Evolutionary conservation across 2,329 filamentous ascomycete species (phyloP), one percentile per base, ranked within the genome.

Genomic region (Ceratocystis variospora): DNA sequence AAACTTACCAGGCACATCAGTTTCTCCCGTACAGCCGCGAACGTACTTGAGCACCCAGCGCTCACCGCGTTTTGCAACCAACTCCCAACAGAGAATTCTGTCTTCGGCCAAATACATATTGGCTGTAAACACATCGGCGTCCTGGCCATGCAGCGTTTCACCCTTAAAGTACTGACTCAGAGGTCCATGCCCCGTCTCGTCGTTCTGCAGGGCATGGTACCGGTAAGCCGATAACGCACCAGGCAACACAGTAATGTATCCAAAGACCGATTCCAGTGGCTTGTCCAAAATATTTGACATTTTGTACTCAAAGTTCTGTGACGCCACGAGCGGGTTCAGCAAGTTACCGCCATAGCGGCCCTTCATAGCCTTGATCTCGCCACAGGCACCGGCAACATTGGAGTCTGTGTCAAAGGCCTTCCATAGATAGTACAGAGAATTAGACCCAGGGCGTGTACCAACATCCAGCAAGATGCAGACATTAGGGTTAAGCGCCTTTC

Each of bases 251-350:
- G 93, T 97, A 71, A 99, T 99, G 74, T 97, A 99, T 1, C 94
- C 94, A 74, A 99, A 99, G 0, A 96, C 93, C 0, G 90, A 96
- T 75, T 99, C 94, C 1, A 99, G 79, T 0, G 94, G 94, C 76
- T 99, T 99, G 75, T 99, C 94, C 31, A 99, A 81, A 72, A 99
- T 99, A 72, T 99, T 99, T 50, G 91, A 96, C 90, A 99, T 96
- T 77, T 99, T 99, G 80, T 99, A 99, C 79, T 99, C 94, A 71
- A 99, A 99, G 74, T 99, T 99, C 72, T 99, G 94, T 59, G 91
- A 96, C 0, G 94, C 94, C 17, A 99, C 93, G 5, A 99, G 80
- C 0, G 94, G 94, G 72, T 99, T 99, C 59, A 99, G 79, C 17
- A 99, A 81, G 69, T 93, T 90, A 4, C 85, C 79, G 73, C 90